Conservation (phyloP, 768 basidiomycete genomes). For the Steccherinum ochraceum region DNA sequence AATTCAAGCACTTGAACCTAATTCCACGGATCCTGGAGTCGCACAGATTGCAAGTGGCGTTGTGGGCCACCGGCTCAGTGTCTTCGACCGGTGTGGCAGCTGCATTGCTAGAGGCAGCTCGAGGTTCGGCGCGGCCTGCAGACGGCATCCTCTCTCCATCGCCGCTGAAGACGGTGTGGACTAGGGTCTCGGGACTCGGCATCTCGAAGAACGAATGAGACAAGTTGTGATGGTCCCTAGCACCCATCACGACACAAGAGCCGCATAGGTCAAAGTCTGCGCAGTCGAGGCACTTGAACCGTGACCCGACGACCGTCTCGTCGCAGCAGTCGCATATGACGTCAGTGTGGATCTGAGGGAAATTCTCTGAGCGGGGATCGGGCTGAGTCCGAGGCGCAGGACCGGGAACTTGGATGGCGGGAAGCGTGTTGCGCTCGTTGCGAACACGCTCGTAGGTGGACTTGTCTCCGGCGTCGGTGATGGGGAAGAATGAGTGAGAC, state of each 20-base stretch:
- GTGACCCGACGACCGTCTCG: constrained; percentile 46
- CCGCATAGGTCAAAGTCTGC: constrained; percentile 75
- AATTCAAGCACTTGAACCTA: constrained; percentile 74
- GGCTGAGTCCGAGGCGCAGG: neutral
- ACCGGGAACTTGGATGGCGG: constrained; percentile 2
- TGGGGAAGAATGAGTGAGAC: constrained; percentile 8
- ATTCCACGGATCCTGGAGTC: constrained; percentile 61
- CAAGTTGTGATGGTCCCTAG: constrained; percentile 36
- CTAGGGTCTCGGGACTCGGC: constrained; percentile 53
- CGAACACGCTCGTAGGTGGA: constrained; percentile 1
- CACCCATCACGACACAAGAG: constrained; percentile 37
- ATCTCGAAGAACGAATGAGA: constrained; percentile 72
- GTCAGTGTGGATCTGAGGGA: constrained; percentile 2
- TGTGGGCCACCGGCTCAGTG: constrained; percentile 37
- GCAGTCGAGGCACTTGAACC: constrained; percentile 81
- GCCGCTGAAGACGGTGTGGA: constrained; percentile 52
- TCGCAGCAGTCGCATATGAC: constrained; percentile 49
- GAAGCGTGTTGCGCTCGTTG: neutral
- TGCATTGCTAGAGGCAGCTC: neutral
- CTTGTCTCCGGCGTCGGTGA: constrained; percentile 5
- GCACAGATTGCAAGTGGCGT: constrained; percentile 73
- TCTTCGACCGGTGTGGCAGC: neutral
- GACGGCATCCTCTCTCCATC: constrained; percentile 25
- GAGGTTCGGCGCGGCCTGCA: neutral
- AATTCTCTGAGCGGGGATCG: neutral